Base-by-base conservation (phyloP, 2,329 filamentous ascomycete genomes). In the Colletotrichum sp. region DNA sequence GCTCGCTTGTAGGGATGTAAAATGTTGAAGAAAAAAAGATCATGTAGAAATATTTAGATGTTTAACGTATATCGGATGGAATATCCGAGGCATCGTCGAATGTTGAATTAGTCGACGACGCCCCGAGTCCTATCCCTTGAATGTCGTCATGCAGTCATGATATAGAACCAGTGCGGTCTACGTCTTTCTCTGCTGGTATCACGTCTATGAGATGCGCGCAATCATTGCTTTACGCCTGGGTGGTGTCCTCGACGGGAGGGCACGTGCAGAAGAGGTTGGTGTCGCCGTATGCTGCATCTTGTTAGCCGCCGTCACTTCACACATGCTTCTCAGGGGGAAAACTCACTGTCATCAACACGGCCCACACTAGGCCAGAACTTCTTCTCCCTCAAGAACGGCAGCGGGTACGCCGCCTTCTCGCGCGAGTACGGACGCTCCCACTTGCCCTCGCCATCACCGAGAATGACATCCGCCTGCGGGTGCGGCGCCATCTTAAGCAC, bases 291-390 rank as follows among this genome's bases (percentile, higher is more conserved):
- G 94, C 94, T 96, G 78, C 36, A 24, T 16, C n/a, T 2, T 59
- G 76, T 78, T 66, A 81, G 77, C 29, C 66, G 36, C 2, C 27
- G 4, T 33, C 21, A 18, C 29, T 24, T 34, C 6, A 18, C 5
- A 58, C 24, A 6, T 21, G 5, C 8, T 2, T 6, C 43, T 18
- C 27, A n/a, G 68, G 29, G 47, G 11, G 21, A 24, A 27, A 61
- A 88, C 93, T 88, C 84, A 96, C 94, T 90, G 87, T 98, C 96
- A 82, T 98, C 94, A 24, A 98, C 88, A 82, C 96, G 90, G 8
- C 93, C 95, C 16, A 98, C 95, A 43, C 88, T 92, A 0, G 96
- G 96, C 96, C 96, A 98, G 86, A 98, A 98, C 88, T 98, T 98
- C 93, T 97, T 98, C 90, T 98, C 94, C 83, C 91, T 90, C 75